Percentiles rank a stretch among this genome's conserved stretches.
phyloP scores from a whole-genome alignment of 495 filamentous ascomycete species.

The Saxispiralis lemnorum region DNA sequence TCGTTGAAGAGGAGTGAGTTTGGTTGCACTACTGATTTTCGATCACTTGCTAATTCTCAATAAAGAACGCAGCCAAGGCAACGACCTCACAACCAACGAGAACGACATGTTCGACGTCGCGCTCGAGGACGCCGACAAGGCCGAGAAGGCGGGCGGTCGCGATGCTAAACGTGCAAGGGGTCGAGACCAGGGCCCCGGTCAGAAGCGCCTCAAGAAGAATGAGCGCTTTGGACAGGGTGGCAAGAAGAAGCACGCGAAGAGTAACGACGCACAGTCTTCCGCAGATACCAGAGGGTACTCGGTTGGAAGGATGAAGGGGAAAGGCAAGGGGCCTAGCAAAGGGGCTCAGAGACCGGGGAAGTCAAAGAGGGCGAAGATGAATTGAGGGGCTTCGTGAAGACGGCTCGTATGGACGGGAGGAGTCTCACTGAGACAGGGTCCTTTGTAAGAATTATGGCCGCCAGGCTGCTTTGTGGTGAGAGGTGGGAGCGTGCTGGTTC shows the following conservation, averaged over 20 bases:
- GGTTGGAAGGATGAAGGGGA: conserved; percentile 62
- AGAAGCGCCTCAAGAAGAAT: conserved; percentile 82
- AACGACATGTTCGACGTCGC: conserved; percentile 87
- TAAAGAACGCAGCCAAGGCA: conserved; percentile 61
- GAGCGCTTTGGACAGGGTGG: conserved; percentile 85
- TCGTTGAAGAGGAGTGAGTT: conserved; percentile 75
- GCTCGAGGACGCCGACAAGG: conserved; percentile 54
- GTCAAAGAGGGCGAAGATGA: conserved; percentile 36
- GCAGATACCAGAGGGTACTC: conserved; percentile 66
- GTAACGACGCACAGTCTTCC: conserved; percentile 61
- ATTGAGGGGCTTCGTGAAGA: conserved; percentile 1
- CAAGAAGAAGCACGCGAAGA: conserved; percentile 80
- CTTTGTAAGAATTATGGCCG: too few relatives aligned
- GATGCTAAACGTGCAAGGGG: conserved; percentile 28
- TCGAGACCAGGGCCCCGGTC: conserved; percentile 18
- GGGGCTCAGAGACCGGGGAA: conserved; percentile 43
- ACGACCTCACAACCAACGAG: conserved; percentile 47
- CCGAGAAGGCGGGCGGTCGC: conserved; percentile 25
- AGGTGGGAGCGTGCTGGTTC: too few relatives aligned
- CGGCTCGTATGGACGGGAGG: neutral
- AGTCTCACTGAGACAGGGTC: too few relatives aligned
- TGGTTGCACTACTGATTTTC: neutral
- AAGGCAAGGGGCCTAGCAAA: neutral
- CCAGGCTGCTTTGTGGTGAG: too few relatives aligned
- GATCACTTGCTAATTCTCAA: conserved; percentile 16